Evolutionary conservation across 2,329 filamentous ascomycete species (phyloP).

Genomic region (Geosmithia morbida): DNA sequence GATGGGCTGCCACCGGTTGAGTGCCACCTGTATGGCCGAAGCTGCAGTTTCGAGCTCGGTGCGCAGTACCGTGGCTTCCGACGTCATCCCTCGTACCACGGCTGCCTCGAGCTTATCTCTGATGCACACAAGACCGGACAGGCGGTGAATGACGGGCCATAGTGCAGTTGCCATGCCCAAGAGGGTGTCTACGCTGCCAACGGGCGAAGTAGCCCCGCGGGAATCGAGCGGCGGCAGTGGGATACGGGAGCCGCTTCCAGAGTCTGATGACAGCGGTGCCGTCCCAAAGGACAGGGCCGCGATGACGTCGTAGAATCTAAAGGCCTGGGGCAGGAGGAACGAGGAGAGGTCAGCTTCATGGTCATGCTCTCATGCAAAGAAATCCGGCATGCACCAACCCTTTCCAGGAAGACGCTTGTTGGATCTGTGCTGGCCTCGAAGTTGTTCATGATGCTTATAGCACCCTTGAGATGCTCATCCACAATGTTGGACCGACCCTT

Average conservation of each 20-base stretch:
- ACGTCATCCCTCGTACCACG: slow-evolving; percentile 21
- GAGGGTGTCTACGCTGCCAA: slow-evolving; percentile 40
- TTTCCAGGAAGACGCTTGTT: slow-evolving; percentile 42
- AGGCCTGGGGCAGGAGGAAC: slow-evolving; percentile 27
- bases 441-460: slow-evolving; percentile 44
- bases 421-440: slow-evolving; percentile 28
- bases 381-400: slow-evolving; percentile 22
- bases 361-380: background rate
- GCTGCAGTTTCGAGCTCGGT: slow-evolving; percentile 36
- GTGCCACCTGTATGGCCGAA: slow-evolving; percentile 37
- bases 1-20: slow-evolving; percentile 40
- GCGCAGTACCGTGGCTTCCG: slow-evolving; percentile 30
- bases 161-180: slow-evolving; percentile 47
- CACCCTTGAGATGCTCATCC: slow-evolving; percentile 45
- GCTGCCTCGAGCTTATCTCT: slow-evolving; percentile 36
- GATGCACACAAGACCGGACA: slow-evolving; percentile 38
- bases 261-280: slow-evolving; percentile 35
- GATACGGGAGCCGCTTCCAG: slow-evolving; percentile 28
- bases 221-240: slow-evolving; percentile 32
- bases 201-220: slow-evolving; percentile 26
- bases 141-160: slow-evolving; percentile 48
- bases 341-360: background rate
- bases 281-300: slow-evolving; percentile 47
- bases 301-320: slow-evolving; percentile 52
- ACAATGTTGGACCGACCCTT: slow-evolving; percentile 44